A percentile compares a stretch with the other conserved stretches of the same genome.
These are phyloP conservation scores for Phytophthora sp. DNA, from an alignment of 352 stramenopile genomes.

Conservation along the genomic window DNA sequence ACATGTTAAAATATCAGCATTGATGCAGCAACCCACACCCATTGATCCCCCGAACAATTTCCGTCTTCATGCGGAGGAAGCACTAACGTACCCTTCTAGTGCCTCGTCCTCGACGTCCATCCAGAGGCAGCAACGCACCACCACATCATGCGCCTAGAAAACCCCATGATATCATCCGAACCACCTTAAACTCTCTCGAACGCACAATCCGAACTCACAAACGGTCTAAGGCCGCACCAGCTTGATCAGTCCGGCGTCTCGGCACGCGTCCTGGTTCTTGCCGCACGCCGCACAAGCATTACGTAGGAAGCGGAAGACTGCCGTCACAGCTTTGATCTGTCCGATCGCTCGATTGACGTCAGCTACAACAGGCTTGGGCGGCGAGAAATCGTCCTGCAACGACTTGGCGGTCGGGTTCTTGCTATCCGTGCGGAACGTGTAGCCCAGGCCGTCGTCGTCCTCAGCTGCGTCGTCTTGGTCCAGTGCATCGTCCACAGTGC, in stretches of 20 bases:
- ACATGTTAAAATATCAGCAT: slow-evolving; percentile 27
- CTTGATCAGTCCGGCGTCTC: slow-evolving; percentile 27
- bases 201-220: background rate
- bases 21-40: background rate
- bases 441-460: slow-evolving; percentile 74
- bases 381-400: slow-evolving; percentile 36
- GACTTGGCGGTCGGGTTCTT: slow-evolving; percentile 38
- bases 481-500: slow-evolving; percentile 20
- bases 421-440: slow-evolving; percentile 62
- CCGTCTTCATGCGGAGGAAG: background rate
- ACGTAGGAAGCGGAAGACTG: slow-evolving; percentile 71
- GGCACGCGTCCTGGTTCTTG: slow-evolving; percentile 60
- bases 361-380: slow-evolving; percentile 37
- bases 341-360: slow-evolving; percentile 10
- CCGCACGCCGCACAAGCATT: slow-evolving; percentile 63
- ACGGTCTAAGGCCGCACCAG: slow-evolving; percentile 9
- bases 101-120: slow-evolving; percentile 62
- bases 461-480: slow-evolving; percentile 7
- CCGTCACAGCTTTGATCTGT: slow-evolving; percentile 39
- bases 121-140: slow-evolving; percentile 57
- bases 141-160: slow-evolving; percentile 47
- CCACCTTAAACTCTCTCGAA: background rate
- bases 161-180: slow-evolving; percentile 7
- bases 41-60: background rate
- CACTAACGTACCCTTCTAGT: slow-evolving; percentile 44